Evolutionary conservation across 2,329 filamentous ascomycete species (phyloP).

Genomic region (Xylaria polymorpha): DNA sequence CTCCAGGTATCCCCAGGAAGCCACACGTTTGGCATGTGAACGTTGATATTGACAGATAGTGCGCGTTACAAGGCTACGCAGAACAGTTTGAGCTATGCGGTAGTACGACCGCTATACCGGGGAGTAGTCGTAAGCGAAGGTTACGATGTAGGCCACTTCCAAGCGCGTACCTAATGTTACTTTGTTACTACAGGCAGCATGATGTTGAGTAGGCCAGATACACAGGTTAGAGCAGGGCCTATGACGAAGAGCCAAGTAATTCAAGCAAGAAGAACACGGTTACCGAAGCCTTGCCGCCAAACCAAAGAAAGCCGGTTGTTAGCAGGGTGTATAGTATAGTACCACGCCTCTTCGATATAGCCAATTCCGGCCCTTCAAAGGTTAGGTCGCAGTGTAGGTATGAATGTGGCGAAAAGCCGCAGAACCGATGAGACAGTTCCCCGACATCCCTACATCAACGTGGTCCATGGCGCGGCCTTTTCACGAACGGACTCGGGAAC

Average conservation of each 20-base stretch:
- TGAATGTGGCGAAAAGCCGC: conserved; percentile 10
- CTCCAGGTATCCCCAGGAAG: neutral
- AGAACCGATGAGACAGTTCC: conserved; percentile 2
- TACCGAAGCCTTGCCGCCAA: conserved; percentile 10
- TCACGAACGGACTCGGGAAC: neutral
- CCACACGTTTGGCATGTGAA: neutral
- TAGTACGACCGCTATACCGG: neutral
- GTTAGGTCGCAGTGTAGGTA: conserved; percentile 13
- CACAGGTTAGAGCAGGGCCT: neutral
- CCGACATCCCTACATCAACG: neutral
- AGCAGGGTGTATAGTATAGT: neutral
- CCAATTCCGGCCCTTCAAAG: conserved; percentile 8
- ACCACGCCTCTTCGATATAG: neutral
- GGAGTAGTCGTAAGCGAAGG: neutral
- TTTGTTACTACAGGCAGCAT: neutral
- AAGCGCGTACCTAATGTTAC: conserved; percentile 7
- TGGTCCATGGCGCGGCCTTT: neutral
- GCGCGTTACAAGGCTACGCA: neutral
- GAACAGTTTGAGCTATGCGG: neutral
- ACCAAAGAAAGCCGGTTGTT: neutral
- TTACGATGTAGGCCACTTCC: neutral
- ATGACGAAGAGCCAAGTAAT: conserved; percentile 16
- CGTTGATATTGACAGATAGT: neutral
- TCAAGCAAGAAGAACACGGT: neutral
- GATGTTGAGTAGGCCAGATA: neutral